These are phyloP conservation scores for Nissolia schottii DNA, from an alignment of 306 rosid genomes.

Conservation along the genomic window DNA sequence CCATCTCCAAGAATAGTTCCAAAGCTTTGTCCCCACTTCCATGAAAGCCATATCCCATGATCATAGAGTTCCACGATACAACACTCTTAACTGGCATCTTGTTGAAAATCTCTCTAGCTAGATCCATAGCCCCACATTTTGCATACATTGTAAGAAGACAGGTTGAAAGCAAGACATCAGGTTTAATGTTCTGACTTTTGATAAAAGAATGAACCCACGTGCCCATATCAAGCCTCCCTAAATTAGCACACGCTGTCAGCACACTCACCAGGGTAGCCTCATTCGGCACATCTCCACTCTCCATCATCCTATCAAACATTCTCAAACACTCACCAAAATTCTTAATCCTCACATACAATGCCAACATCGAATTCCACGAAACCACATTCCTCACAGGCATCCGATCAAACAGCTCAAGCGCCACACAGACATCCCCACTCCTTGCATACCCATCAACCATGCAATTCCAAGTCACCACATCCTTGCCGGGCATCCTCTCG, in stretches of 20 bases:
- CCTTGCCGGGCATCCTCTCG: conserved; percentile 38
- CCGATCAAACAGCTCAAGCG: conserved; percentile 35
- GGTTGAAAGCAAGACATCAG: conserved; percentile 58
- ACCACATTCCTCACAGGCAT: conserved; percentile 44
- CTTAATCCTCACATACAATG: conserved; percentile 38
- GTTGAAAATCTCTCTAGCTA: conserved; percentile 53
- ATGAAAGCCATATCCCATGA: conserved; percentile 62
- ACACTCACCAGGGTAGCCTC: conserved; percentile 65
- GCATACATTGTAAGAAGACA: conserved; percentile 61
- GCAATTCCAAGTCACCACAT: conserved; percentile 59
- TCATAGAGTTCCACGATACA: conserved; percentile 72
- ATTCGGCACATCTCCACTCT: conserved; percentile 46
- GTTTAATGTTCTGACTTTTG: conserved; percentile 23
- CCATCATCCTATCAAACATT: conserved; percentile 49
- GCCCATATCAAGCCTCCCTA: conserved; percentile 53
- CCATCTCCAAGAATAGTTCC: conserved; percentile 53
- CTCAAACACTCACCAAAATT: conserved; percentile 45
- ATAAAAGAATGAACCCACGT: conserved; percentile 49
- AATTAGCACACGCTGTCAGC: conserved; percentile 53
- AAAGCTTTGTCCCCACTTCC: conserved; percentile 50
- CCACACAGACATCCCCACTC: conserved; percentile 34
- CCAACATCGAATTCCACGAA: conserved; percentile 59
- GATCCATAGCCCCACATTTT: conserved; percentile 59
- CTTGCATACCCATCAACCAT: conserved; percentile 64
- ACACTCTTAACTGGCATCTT: conserved; percentile 48